These are phyloP conservation scores for Monilinia fructigena DNA, from an alignment of 2,329 filamentous ascomycete species.

Conservation along the genomic window DNA sequence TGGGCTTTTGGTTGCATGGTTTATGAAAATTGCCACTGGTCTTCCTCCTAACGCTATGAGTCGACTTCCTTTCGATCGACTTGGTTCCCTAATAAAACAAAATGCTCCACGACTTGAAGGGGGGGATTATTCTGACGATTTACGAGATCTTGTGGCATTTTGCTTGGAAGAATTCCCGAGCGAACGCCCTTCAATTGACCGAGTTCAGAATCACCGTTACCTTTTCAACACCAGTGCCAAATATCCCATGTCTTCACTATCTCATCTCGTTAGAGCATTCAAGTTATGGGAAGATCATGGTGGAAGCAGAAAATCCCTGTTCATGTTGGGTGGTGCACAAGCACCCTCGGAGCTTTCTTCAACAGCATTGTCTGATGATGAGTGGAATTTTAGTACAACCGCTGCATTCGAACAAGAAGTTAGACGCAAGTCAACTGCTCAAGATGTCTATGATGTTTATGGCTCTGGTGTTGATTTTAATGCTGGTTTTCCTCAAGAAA, in stretches of 20 bases:
- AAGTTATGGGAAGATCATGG: conserved; percentile 74
- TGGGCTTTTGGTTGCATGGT: conserved; percentile 84
- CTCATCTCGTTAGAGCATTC: conserved; percentile 68
- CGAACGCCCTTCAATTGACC: conserved; percentile 66
- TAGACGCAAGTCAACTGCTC: conserved; percentile 51
- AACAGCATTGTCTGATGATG: conserved; percentile 50
- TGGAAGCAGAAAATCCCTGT: conserved; percentile 66
- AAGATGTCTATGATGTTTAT: conserved; percentile 61
- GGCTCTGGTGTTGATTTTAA: conserved; percentile 57
- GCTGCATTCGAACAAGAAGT: conserved; percentile 61
- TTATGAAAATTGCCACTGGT: conserved; percentile 79
- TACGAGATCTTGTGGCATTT: conserved; percentile 70
- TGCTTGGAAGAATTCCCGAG: conserved; percentile 68
- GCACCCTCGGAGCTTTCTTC: conserved; percentile 43
- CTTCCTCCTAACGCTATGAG: conserved; percentile 67
- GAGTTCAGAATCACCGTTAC: conserved; percentile 69
- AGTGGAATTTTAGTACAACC: conserved; percentile 68
- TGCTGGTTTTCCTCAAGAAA: conserved; percentile 43
- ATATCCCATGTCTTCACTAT: conserved; percentile 63
- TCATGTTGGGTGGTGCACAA: conserved; percentile 59
- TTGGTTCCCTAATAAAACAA: conserved; percentile 57
- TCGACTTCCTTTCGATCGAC: conserved; percentile 48
- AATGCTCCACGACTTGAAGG: conserved; percentile 69
- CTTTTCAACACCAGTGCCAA: conserved; percentile 60
- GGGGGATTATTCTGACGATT: conserved; percentile 64